Conservation (phyloP, 345 rosid genomes). For the Populus alba region DNA sequence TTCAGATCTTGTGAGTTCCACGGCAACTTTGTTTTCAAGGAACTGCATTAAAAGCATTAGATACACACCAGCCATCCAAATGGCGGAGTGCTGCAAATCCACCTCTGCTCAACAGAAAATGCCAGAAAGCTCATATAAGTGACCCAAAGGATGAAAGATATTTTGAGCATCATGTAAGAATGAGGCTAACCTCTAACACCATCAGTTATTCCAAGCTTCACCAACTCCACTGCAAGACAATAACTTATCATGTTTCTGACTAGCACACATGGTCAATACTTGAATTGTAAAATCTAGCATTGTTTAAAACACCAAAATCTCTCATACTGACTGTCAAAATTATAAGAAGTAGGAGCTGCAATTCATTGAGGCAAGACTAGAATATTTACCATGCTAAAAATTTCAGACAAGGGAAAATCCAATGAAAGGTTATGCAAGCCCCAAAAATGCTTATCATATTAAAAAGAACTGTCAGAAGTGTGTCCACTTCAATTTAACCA, state of each 20-base stretch:
- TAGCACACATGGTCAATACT: neutral
- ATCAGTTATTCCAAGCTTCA: constrained; percentile 82
- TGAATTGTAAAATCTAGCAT: neutral
- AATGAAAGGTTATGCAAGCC: neutral
- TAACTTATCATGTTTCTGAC: constrained; percentile 19
- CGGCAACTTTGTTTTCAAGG: constrained; percentile 90
- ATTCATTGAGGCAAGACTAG: neutral
- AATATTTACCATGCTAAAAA: neutral
- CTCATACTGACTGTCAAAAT: neutral
- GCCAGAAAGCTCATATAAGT: constrained; percentile 6
- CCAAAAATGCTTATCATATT: no score
- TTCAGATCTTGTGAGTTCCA: constrained; percentile 95
- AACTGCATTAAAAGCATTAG: constrained; percentile 92
- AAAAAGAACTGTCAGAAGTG: no score
- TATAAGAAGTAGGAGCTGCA: neutral
- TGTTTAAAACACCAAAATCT: neutral
- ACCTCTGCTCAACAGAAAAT: constrained; percentile 54
- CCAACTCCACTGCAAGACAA: constrained; percentile 69
- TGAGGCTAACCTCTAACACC: constrained; percentile 58
- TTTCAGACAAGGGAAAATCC: neutral
- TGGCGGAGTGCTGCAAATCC: constrained; percentile 84
- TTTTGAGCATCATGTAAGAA: constrained; percentile 5
- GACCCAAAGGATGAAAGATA: constrained; percentile 10
- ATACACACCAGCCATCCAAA: constrained; percentile 96
- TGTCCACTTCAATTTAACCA: neutral